Evolutionary conservation across 192 early-diverging fungal species (phyloP).

Genomic region (Powellomyces hirtus): DNA sequence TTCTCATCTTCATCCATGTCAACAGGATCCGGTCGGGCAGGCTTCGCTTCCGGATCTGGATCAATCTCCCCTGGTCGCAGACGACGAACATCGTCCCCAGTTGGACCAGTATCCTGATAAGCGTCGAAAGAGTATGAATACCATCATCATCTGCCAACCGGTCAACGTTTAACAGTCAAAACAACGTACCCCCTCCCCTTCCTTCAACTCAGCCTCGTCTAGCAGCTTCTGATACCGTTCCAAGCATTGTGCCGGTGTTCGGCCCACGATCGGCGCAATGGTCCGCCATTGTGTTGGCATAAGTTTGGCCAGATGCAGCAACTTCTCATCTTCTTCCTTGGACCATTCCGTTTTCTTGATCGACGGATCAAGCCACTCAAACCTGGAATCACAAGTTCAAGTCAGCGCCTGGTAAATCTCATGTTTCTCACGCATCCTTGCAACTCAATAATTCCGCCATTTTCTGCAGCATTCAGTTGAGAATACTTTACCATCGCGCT

Average conservation of each 20-base stretch:
- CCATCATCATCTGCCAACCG: neutral
- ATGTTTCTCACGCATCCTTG: too few relatives aligned
- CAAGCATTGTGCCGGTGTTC: conserved; percentile 94
- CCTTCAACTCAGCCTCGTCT: conserved; percentile 92
- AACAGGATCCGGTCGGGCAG: conserved; percentile 96
- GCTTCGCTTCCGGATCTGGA: conserved; percentile 93
- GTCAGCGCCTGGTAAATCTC: too few relatives aligned
- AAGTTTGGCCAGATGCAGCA: conserved; percentile 93
- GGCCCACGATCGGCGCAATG: conserved; percentile 96
- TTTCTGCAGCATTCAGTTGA: too few relatives aligned
- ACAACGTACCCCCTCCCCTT: conserved; percentile 47
- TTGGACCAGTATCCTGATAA: conserved; percentile 68
- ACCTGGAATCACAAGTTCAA: conserved; percentile 21
- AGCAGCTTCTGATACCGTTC: conserved; percentile 93
- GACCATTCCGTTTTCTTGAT: conserved; percentile 99
- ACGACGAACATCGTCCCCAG: conserved; percentile 79
- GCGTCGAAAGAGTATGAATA: neutral
- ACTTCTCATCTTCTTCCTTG: conserved; percentile 96
- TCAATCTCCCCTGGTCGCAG: conserved; percentile 95
- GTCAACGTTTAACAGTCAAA: neutral
- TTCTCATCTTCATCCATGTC: conserved; percentile 99
- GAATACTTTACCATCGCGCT: conserved; percentile 93
- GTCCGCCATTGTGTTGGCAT: conserved; percentile 99
- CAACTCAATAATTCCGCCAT: too few relatives aligned
- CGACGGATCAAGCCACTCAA: conserved; percentile 97